Evolutionary conservation across 2,329 filamentous ascomycete genomes (phyloP), one percentile per base, ranked within the genome.

Genomic region (Knufia petricola): DNA sequence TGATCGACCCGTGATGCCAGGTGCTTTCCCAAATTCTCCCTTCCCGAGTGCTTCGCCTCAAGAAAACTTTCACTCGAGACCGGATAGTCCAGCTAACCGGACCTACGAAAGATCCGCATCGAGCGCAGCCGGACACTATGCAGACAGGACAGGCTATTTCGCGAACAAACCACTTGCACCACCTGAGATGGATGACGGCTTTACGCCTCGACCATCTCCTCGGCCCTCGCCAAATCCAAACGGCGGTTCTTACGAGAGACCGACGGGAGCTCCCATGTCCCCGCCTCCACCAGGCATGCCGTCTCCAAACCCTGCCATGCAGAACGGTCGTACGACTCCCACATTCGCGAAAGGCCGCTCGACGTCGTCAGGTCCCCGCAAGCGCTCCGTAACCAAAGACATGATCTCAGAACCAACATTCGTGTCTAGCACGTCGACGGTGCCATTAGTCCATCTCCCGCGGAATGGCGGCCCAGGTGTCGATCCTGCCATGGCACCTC

Each of bases 361-460:
- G n/a, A 54, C 55, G 26, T 46, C 50, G 15, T 30, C 48, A 13
- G 46, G 50, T n/a, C 31, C 55, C 58, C 71, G 76, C 31, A 82
- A 81, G 66, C 74, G 75, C 57, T 69, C 73, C 0, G 69, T 82
- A 41, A 74, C 74, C 53, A 83, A 83, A 62, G 66, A 69, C 10
- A 73, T 76, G 50, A 83, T 83, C 43, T 81, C 77, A 1, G 79
- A 82, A 56, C 79, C 79, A 0, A 70, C 66, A 2, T 67, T 72
- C 42, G 59, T 72, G 8, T 71, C 69, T 3, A 67, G 69, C 8
- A 81, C 78, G 3, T 78, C 75, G 1, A 75, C 76, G 38, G 71
- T 80, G 23, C 76, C 79, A 39, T 74, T 75, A 0, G 68, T 81
- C 30, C 75, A 74, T 30, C 67, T 82, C 30, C 46, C 46, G 20